Conservation (phyloP, 2,329 filamentous ascomycete genomes). For the Tolypocladium tropicale region DNA sequence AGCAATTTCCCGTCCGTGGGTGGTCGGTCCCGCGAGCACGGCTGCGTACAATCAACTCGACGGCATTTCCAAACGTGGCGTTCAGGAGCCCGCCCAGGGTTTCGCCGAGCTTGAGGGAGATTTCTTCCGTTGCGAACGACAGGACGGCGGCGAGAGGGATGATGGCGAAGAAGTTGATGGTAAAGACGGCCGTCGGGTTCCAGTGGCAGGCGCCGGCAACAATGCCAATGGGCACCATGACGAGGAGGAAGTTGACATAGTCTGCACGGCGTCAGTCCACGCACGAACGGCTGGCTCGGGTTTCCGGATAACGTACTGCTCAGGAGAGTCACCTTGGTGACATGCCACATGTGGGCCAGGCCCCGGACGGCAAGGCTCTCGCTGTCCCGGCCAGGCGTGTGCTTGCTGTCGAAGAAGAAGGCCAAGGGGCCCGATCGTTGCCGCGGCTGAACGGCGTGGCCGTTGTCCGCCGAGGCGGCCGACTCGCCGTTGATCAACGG, state of each 20-base stretch:
- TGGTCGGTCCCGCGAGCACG: background rate
- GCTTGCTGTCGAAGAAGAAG: constrained; percentile 39
- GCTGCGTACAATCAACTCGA: constrained; percentile 60
- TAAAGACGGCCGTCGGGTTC: constrained; percentile 59
- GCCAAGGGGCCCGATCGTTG: constrained; percentile 14
- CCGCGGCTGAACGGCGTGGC: constrained; percentile 9
- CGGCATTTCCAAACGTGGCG: constrained; percentile 70
- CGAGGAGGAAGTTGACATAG: constrained; percentile 59
- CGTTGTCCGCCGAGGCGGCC: constrained; percentile 12
- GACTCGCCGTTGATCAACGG: constrained; percentile 30
- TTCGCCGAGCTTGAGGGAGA: constrained; percentile 61
- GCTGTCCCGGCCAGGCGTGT: constrained; percentile 43
- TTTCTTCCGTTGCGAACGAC: constrained; percentile 70
- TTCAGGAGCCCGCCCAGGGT: constrained; percentile 65
- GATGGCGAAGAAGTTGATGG: constrained; percentile 73
- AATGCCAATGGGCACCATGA: constrained; percentile 66
- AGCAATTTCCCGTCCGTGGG: background rate
- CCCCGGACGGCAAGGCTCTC: constrained; percentile 33
- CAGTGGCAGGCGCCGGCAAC: constrained; percentile 51
- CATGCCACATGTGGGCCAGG: constrained; percentile 41
- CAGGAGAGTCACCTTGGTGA: constrained; percentile 45
- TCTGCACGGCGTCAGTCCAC: constrained; percentile 22
- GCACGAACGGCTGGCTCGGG: background rate
- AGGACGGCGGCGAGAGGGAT: constrained; percentile 65
- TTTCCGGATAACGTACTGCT: constrained; percentile 38